phyloP scores from a whole-genome alignment of 306 rosid genomes.

The Crotalaria pallida region DNA sequence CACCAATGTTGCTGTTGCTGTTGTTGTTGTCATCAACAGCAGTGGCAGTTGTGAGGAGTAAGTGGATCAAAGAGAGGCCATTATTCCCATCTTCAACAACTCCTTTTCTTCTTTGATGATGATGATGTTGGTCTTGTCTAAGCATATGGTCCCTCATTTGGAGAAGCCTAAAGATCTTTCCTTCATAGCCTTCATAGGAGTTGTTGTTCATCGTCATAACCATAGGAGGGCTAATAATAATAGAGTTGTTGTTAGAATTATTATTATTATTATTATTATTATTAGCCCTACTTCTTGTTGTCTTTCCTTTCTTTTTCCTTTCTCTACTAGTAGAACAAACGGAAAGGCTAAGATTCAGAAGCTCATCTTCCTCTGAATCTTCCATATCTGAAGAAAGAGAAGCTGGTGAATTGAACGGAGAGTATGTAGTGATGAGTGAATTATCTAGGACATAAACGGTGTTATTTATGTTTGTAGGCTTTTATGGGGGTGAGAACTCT shows the following conservation, averaged over 20 bases:
- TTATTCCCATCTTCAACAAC: constrained; percentile 14
- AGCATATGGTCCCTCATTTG: constrained; percentile 60
- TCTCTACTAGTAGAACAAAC: constrained; percentile 28
- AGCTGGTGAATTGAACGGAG: neutral
- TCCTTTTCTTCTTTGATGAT: constrained; percentile 21
- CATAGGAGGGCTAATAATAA: constrained; percentile 6
- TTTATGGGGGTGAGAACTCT: constrained; percentile 23
- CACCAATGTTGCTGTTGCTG: constrained; percentile 20
- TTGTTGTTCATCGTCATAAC: too few relatives aligned
- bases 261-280: too few relatives aligned
- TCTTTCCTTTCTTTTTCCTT: constrained; percentile 37
- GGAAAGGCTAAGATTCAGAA: constrained; percentile 58
- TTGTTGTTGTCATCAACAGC: constrained; percentile 35
- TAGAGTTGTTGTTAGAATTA: too few relatives aligned
- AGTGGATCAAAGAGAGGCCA: constrained; percentile 52
- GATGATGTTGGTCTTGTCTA: constrained; percentile 34
- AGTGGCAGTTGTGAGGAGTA: constrained; percentile 50
- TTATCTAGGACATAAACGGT: constrained; percentile 14
- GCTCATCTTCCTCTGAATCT: constrained; percentile 43
- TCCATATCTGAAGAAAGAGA: constrained; percentile 28
- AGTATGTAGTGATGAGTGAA: too few relatives aligned
- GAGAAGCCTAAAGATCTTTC: constrained; percentile 50
- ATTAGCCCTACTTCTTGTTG: constrained; percentile 17
- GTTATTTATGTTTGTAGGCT: neutral
- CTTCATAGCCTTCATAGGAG: constrained; percentile 40